These are phyloP conservation scores for Viola pubescens DNA, from an alignment of 441 rosid genomes.

Conservation along the genomic window DNA sequence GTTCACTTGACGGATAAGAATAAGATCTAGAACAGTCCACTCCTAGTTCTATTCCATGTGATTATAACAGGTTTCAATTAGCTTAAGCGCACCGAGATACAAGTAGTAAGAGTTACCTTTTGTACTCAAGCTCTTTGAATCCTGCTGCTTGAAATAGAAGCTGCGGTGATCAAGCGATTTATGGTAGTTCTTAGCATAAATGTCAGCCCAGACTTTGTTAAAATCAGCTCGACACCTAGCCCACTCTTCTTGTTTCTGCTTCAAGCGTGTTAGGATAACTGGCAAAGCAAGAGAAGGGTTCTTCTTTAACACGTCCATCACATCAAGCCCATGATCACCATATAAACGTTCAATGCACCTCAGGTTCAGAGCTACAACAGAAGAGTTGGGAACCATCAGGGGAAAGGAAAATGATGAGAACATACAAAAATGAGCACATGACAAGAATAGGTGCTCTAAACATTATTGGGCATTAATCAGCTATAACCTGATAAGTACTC, in stretches of 20 bases:
- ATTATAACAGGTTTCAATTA: background rate
- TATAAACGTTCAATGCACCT: constrained; percentile 95
- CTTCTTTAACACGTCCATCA: constrained; percentile 77
- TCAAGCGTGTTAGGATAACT: constrained; percentile 83
- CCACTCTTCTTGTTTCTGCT: constrained; percentile 99
- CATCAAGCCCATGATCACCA: constrained; percentile 99
- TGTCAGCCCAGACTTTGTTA: constrained; percentile 98
- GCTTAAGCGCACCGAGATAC: background rate
- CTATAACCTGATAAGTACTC: constrained; percentile 81
- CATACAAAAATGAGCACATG: constrained; percentile 8
- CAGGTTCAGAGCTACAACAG: constrained; percentile 63
- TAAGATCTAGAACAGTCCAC: background rate
- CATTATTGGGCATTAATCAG: constrained; percentile 13
- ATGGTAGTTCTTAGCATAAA: constrained; percentile 89
- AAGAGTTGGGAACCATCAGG: constrained; percentile 14
- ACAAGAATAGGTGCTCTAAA: background rate
- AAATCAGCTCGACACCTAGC: constrained; percentile 87
- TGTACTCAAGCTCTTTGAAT: constrained; percentile 80
- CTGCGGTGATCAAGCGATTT: constrained; percentile 98
- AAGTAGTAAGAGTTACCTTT: constrained; percentile 51
- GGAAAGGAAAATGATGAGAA: constrained; percentile 6
- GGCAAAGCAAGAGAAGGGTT: constrained; percentile 86
- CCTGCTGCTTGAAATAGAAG: constrained; percentile 97
- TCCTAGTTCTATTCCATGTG: no score
- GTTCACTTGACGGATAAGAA: background rate